Conservation (phyloP, 805 yeast species). For the Cyberlindnera mississippiensis region DNA sequence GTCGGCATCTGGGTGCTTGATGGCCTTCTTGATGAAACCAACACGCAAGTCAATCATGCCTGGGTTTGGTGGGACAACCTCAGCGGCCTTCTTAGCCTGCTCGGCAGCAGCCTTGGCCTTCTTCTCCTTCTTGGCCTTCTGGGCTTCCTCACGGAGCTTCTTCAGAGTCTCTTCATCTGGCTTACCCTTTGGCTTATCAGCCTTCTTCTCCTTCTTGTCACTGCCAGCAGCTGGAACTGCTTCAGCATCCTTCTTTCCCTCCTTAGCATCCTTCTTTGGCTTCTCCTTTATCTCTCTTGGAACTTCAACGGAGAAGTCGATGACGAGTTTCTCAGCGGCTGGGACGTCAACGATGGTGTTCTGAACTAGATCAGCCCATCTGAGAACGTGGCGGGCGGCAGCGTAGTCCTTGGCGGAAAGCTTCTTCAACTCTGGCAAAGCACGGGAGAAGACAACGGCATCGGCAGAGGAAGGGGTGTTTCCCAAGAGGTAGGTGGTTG, state of each 20-base stretch:
- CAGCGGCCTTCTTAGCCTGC: conserved; percentile 52
- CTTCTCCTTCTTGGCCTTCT: conserved; percentile 61
- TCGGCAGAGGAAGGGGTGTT: conserved; percentile 68
- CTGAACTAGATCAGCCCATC: conserved; percentile 93
- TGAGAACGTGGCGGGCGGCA: conserved; percentile 72
- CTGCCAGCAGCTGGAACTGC: conserved; percentile 28
- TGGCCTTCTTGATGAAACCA: conserved; percentile 94
- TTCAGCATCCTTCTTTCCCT: conserved; percentile 21
- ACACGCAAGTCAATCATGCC: conserved; percentile 88
- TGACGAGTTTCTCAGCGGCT: conserved; percentile 45
- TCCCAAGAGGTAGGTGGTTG: conserved; percentile 68
- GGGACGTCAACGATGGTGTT: conserved; percentile 54
- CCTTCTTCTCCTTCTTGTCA: conserved; percentile 41
- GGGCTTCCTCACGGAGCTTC: conserved; percentile 47
- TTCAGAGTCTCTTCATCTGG: conserved; percentile 46
- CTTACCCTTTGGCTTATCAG: conserved; percentile 34
- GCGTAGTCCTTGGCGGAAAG: conserved; percentile 55
- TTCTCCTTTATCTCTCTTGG: conserved; percentile 71
- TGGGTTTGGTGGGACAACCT: conserved; percentile 67
- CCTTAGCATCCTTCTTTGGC: conserved; percentile 43
- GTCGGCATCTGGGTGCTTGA: conserved; percentile 98
- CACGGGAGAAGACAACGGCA: conserved; percentile 57
- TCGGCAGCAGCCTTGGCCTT: conserved; percentile 43
- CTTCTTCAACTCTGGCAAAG: conserved; percentile 52
- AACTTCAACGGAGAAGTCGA: conserved; percentile 59